Percentiles rank a stretch among this genome's conserved stretches.
Conservation (phyloP, 2,329 filamentous ascomycete species). For the Beauveria scarabaeidicola region DNA sequence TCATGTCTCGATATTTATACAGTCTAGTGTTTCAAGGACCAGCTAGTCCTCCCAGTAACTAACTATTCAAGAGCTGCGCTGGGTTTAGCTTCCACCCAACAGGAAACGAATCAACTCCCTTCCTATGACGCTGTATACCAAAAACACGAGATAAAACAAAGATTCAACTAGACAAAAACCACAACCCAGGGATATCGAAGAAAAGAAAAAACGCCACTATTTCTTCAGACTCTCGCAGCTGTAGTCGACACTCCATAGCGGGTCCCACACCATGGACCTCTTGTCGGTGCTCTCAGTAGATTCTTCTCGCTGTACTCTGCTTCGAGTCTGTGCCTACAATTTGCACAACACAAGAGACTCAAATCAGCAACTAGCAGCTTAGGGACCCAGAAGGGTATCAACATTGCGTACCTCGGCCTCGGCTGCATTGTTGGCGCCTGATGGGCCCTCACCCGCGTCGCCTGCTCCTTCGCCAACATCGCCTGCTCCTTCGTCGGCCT, state of each 20-base stretch:
- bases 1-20: conserved; percentile 7
- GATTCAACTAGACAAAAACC: neutral
- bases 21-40: neutral
- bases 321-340: conserved; percentile 21
- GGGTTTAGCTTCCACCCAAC: neutral
- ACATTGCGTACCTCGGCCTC: conserved; percentile 52
- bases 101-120: neutral
- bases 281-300: conserved; percentile 33
- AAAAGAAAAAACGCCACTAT: conserved; percentile 5
- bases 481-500: conserved; percentile 12
- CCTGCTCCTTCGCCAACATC: neutral
- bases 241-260: conserved; percentile 53
- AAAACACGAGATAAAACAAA: neutral
- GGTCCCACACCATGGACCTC: conserved; percentile 52
- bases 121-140: neutral
- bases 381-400: conserved; percentile 43
- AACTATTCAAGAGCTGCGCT: neutral
- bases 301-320: conserved; percentile 30
- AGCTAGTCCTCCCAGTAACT: neutral
- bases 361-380: conserved; percentile 9
- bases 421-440: conserved; percentile 20
- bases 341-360: neutral
- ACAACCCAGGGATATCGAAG: conserved; percentile 12
- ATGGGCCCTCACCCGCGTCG: conserved; percentile 13
- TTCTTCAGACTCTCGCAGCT: conserved; percentile 39